Percentiles rank a stretch among this genome's conserved stretches.
phyloP scores from a whole-genome alignment of 2,329 filamentous ascomycete genomes.

The Trichoderma sp. region DNA sequence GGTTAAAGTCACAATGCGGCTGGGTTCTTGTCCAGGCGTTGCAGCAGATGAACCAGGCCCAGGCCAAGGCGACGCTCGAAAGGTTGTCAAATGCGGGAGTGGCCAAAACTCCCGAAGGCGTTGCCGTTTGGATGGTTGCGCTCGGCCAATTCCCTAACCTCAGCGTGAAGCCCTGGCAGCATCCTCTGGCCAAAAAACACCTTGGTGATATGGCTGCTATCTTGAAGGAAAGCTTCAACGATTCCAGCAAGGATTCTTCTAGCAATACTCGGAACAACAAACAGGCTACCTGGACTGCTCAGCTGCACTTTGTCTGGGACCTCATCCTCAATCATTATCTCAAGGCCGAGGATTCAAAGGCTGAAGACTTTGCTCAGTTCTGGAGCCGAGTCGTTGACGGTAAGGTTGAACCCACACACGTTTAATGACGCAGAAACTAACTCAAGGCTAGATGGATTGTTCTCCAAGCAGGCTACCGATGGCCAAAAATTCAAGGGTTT shows the following conservation, averaged over 20 bases:
- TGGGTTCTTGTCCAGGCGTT: conserved; percentile 77
- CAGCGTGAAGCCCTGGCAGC: conserved; percentile 71
- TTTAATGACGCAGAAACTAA: conserved; percentile 29
- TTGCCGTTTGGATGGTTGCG: conserved; percentile 82
- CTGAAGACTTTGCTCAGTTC: conserved; percentile 68
- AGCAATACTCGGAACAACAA: conserved; percentile 49
- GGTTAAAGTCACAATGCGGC: conserved; percentile 86
- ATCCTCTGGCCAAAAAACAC: conserved; percentile 72
- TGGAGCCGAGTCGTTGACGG: conserved; percentile 87
- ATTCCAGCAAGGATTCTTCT: conserved; percentile 50
- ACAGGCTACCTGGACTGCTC: conserved; percentile 75
- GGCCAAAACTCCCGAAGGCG: conserved; percentile 80
- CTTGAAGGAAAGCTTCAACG: conserved; percentile 71
- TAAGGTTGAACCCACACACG: conserved; percentile 46
- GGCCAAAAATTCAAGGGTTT: conserved; percentile 93
- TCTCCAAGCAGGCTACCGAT: conserved; percentile 77
- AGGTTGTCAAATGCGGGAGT: conserved; percentile 65
- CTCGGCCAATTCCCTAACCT: conserved; percentile 64
- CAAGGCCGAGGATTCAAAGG: conserved; percentile 40
- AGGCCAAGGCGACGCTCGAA: conserved; percentile 63
- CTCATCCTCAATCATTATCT: conserved; percentile 65
- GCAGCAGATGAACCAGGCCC: conserved; percentile 59
- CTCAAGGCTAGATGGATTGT: conserved; percentile 68
- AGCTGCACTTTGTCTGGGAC: conserved; percentile 87
- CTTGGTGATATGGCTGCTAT: conserved; percentile 71